Evolutionary conservation across 495 filamentous ascomycete species (phyloP).

Genomic region (Aspergillus funiculosus): DNA sequence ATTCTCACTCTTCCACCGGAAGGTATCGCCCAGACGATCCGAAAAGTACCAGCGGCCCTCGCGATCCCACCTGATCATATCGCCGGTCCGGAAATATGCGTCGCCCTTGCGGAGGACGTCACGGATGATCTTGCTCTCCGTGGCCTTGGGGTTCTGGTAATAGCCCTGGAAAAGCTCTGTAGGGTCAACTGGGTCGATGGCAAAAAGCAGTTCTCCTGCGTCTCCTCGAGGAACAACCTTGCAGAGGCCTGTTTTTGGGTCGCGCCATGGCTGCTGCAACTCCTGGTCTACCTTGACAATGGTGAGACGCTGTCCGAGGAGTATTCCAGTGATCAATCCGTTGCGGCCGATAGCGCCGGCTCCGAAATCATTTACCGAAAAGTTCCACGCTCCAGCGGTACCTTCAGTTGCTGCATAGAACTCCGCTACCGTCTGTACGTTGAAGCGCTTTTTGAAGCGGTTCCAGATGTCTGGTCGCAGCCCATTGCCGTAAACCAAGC

Average conservation of each 20-base stretch:
- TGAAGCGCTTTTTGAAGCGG: slow-evolving; percentile 79
- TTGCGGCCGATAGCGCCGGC: slow-evolving; percentile 78
- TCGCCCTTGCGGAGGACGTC: slow-evolving; percentile 78
- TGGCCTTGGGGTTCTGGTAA: slow-evolving; percentile 69
- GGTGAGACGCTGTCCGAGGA: slow-evolving; percentile 47
- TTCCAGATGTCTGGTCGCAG: slow-evolving; percentile 91
- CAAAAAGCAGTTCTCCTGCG: slow-evolving; percentile 75
- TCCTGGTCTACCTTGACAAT: slow-evolving; percentile 70
- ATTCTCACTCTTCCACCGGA: slow-evolving; percentile 94
- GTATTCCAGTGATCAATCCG: slow-evolving; percentile 53
- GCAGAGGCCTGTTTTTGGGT: slow-evolving; percentile 70
- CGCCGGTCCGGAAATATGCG: slow-evolving; percentile 80
- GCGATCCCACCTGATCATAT: slow-evolving; percentile 64
- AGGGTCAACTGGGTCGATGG: slow-evolving; percentile 61
- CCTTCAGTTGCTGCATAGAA: slow-evolving; percentile 92
- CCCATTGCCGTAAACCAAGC: slow-evolving; percentile 86
- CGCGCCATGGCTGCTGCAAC: slow-evolving; percentile 63
- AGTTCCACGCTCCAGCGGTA: slow-evolving; percentile 65
- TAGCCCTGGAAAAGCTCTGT: slow-evolving; percentile 75
- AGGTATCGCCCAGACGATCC: slow-evolving; percentile 91
- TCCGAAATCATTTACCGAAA: slow-evolving; percentile 65
- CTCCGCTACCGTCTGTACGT: slow-evolving; percentile 71
- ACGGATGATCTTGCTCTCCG: slow-evolving; percentile 69
- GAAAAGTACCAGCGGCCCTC: slow-evolving; percentile 79
- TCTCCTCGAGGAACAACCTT: slow-evolving; percentile 52